phyloP scores from a whole-genome alignment of 768 basidiomycete species.

The Strobilomyces confusus region DNA sequence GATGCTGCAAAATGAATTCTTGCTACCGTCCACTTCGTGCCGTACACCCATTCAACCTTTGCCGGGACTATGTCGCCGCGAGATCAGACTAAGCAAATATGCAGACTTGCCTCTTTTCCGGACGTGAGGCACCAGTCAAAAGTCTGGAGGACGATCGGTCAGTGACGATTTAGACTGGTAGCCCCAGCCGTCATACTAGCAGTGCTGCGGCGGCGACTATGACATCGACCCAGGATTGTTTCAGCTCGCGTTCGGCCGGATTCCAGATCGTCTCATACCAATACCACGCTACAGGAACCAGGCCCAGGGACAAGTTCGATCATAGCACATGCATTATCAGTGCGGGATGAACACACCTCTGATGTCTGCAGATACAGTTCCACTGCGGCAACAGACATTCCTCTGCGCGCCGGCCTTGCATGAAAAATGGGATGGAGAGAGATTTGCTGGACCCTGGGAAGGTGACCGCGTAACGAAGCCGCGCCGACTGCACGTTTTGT shows the following conservation, averaged over 20 bases:
- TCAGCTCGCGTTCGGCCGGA: neutral
- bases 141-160: neutral
- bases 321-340: neutral
- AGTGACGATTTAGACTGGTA: neutral
- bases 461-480: neutral
- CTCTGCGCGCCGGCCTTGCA: neutral
- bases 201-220: constrained; percentile 13
- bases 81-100: neutral
- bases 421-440: neutral
- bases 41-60: constrained; percentile 18
- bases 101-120: constrained; percentile 7
- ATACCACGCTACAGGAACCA: constrained; percentile 1
- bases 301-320: neutral
- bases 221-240: neutral
- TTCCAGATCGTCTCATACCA: constrained; percentile 3
- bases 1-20: constrained; percentile 17
- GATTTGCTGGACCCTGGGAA: neutral
- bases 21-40: constrained; percentile 14
- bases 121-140: constrained; percentile 19
- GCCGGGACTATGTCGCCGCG: neutral
- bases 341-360: constrained; percentile 4
- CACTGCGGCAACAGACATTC: constrained; percentile 11
- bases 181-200: neutral
- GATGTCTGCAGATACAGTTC: constrained; percentile 12
- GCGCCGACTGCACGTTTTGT: too few relatives aligned